Base-by-base conservation (phyloP, 306 rosid genomes). In the Alnus rubra region DNA sequence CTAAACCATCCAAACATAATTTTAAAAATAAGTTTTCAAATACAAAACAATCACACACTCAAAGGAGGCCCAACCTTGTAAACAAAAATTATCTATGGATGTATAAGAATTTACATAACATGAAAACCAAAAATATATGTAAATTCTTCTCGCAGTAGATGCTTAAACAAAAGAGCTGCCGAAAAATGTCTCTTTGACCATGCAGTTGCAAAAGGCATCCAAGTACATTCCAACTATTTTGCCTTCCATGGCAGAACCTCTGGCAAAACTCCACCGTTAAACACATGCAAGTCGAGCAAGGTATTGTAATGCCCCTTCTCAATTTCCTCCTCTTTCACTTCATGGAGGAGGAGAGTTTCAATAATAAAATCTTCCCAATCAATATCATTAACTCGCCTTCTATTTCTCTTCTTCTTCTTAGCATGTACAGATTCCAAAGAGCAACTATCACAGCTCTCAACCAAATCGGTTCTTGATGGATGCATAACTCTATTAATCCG, bases 321-420 rank as follows among this genome's bases (percentile, higher is more conserved):
- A 50, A 91, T 93, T 83, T 91, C 93, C 81, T 89, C 92, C 45
- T 87, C 95, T 78, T 85, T 90, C 49, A 91, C 98, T 47, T 81
- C 75, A 85, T 90, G 95, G 70, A 91, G 94, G 68, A 91, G 84
- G 30, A 93, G 94, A 69, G 93, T 85, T 85, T 93, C 98, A 60
- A 91, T 85, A 54, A 91, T 87, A 45, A 93, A 82, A 83, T 93
- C 98, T 88, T 88, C 98, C 95, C 95, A 90, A 69, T 88, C 93
- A 71, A 88, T 78, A 55, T 62, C 86, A 72, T 54, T 53, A 60
- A 74, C 79, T 44, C 52, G 63, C 19, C 10, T 69, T 76, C 86
- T 54, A 83, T 78, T 90, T 84, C 89, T 87, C 80, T 90, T 89
- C 74, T 90, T 89, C 74, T 75, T 87, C 54, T 60, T 73, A 62